Base-by-base conservation (phyloP, 805 yeast species). In the Myxozyma mucilagina region DNA sequence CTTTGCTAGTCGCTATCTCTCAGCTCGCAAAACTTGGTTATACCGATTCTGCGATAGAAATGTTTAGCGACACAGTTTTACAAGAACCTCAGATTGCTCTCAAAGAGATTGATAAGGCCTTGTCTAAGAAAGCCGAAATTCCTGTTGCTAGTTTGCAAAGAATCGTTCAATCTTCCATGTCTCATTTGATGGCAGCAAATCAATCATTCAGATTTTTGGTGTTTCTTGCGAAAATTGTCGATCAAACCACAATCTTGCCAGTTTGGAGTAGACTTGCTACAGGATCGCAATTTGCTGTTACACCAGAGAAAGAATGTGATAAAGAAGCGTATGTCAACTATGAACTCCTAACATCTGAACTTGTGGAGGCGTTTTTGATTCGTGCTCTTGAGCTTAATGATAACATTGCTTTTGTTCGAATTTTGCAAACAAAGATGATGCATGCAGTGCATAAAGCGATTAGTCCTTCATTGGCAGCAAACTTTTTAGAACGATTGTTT, bases 241-340 rank as follows among this genome's bases (percentile, higher is more conserved):
- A 42, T 6, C 8, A 36, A 14, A 13, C 4, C 14, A n/a, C 32
- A 47, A 38, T 48, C 11, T 4, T 47, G 14, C 18, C 20, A 5
- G 29, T 49, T 8, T 56, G 59, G 59, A 56, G 55, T 43, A 11
- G 20, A 39, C 13, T 56, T 20, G 53, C 47, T 14, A 48, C 59
- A n/a, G 50, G 50, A 4, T 29, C 47, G 4, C 32, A 4, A 9
- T 35, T 13, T 10, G 38, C 39, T 3, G 41, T 44, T 16, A 24
- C 4, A 5, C 38, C 31, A 2, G 4, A 6, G 7, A 14, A 34
- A 11, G 35, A 24, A 3, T 53, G 41, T 18, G 29, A 41, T 1
- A 16, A 11, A 13, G 43, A 41, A 11, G 8, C 8, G 7, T 35
- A 41, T 14, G 16, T 9, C 11, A 18, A 47, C 18, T 42, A 13